Percentiles rank a stretch among this genome's conserved stretches.
phyloP scores from a whole-genome alignment of 805 yeast species.

The Wickerhamomyces hampshirensis region DNA sequence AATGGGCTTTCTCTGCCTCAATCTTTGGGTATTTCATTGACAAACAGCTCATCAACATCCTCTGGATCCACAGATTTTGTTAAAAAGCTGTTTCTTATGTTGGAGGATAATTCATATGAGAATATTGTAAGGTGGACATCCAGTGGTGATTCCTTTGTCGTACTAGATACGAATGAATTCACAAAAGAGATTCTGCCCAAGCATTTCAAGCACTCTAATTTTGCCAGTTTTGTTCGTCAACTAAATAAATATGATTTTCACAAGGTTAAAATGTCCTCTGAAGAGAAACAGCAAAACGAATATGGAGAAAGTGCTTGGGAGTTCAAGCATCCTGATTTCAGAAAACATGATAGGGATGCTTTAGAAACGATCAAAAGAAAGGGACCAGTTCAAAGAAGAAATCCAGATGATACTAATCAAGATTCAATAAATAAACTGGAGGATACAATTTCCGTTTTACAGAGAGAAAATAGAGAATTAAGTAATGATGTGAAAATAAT shows the following conservation, averaged over 20 bases:
- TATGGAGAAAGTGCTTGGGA: slow-evolving; percentile 89
- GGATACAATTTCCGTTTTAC: slow-evolving; percentile 10
- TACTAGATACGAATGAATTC: slow-evolving; percentile 84
- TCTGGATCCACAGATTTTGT: slow-evolving; percentile 72
- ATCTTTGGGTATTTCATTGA: slow-evolving; percentile 18
- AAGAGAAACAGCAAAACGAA: slow-evolving; percentile 48
- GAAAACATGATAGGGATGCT: slow-evolving; percentile 67
- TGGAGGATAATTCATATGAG: slow-evolving; percentile 73
- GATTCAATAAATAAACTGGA: slow-evolving; percentile 18
- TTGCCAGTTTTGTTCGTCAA: slow-evolving; percentile 92
- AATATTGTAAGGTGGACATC: slow-evolving; percentile 83
- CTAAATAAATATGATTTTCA: slow-evolving; percentile 96
- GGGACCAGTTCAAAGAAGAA: slow-evolving; percentile 54
- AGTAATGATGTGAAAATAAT: slow-evolving; percentile 35
- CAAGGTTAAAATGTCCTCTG: slow-evolving; percentile 75
- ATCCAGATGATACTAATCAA: slow-evolving; percentile 20
- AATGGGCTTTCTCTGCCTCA: slow-evolving; percentile 9
- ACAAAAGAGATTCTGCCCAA: slow-evolving; percentile 84
- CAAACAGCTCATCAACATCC: slow-evolving; percentile 23
- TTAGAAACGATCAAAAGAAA: slow-evolving; percentile 86
- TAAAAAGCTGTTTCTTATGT: slow-evolving; percentile 74
- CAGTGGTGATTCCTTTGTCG: slow-evolving; percentile 83
- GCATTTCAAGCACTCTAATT: slow-evolving; percentile 92
- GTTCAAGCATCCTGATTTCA: slow-evolving; percentile 87
- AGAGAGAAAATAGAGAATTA: slow-evolving; percentile 30